Conservation (phyloP, 352 stramenopile species). For the Phytophthora cajani region DNA sequence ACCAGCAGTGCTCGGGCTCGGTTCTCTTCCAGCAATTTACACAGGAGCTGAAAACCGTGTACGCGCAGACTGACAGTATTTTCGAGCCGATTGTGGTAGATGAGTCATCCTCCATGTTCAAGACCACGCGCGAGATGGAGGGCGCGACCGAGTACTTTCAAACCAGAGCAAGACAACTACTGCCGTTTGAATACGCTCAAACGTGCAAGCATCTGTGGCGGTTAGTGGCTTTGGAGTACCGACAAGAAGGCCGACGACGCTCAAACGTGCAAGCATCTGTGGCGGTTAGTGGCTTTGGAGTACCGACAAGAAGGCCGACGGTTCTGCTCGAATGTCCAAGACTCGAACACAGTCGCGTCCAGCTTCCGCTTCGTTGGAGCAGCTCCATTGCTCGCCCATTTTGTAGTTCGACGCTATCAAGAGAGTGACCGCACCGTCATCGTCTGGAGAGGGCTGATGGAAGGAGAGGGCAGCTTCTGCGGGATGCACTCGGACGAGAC, state of each 20-base stretch:
- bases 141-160: slow-evolving; percentile 13
- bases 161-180: slow-evolving; percentile 6
- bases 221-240: slow-evolving; percentile 12
- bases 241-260: slow-evolving; percentile 12
- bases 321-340: neutral
- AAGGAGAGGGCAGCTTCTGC: slow-evolving; percentile 11
- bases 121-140: slow-evolving; percentile 5
- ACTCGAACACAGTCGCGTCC: slow-evolving; percentile 7
- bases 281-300: slow-evolving; percentile 11
- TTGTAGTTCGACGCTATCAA: slow-evolving; percentile 5
- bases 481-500: slow-evolving; percentile 24
- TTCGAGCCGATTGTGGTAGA: neutral
- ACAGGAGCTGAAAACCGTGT: slow-evolving; percentile 4
- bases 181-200: slow-evolving; percentile 18
- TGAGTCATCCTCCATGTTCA: neutral
- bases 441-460: slow-evolving; percentile 17
- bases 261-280: slow-evolving; percentile 20
- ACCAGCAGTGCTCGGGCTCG: neutral
- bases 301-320: slow-evolving; percentile 17
- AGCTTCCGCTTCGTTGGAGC: slow-evolving; percentile 1
- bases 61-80: slow-evolving; percentile 6
- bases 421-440: slow-evolving; percentile 14
- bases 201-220: slow-evolving; percentile 19
- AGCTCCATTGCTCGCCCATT: neutral
- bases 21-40: slow-evolving; percentile 10